Conservation (phyloP, 306 rosid species). For the Ziziphus jujuba region DNA sequence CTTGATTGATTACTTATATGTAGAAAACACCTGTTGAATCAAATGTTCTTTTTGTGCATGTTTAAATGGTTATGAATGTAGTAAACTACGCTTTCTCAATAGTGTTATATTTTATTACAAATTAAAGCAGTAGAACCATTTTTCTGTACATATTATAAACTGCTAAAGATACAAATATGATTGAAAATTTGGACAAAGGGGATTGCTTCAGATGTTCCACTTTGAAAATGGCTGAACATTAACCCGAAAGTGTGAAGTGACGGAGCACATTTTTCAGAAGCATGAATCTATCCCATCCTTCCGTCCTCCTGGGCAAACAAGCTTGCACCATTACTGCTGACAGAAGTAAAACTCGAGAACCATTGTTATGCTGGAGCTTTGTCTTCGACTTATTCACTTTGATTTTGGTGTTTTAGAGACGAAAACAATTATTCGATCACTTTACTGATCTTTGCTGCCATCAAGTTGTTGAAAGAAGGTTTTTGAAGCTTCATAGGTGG, state of each 20-base stretch:
- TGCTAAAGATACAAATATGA: background rate
- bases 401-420: too few relatives aligned
- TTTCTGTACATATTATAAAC: background rate
- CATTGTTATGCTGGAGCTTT: background rate
- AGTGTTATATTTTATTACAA: background rate
- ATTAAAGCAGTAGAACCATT: background rate
- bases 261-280: too few relatives aligned
- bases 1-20: slow-evolving; percentile 25
- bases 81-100: background rate
- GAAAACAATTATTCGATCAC: background rate
- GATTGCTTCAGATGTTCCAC: too few relatives aligned
- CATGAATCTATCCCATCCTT: background rate
- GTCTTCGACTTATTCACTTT: too few relatives aligned
- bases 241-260: too few relatives aligned
- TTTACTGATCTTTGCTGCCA: background rate
- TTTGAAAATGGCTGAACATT: too few relatives aligned
- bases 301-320: background rate
- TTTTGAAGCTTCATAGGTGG: slow-evolving; percentile 61
- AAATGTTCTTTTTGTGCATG: slow-evolving; percentile 19
- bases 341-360: background rate
- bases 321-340: background rate
- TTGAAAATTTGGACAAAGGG: background rate
- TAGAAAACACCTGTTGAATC: slow-evolving; percentile 23
- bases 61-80: slow-evolving; percentile 21
- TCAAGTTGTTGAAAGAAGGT: slow-evolving; percentile 43